A percentile compares a stretch with the other conserved stretches of the same genome.
phyloP scores from a whole-genome alignment of 192 early-diverging fungal species.

The Coemansia asiatica region DNA sequence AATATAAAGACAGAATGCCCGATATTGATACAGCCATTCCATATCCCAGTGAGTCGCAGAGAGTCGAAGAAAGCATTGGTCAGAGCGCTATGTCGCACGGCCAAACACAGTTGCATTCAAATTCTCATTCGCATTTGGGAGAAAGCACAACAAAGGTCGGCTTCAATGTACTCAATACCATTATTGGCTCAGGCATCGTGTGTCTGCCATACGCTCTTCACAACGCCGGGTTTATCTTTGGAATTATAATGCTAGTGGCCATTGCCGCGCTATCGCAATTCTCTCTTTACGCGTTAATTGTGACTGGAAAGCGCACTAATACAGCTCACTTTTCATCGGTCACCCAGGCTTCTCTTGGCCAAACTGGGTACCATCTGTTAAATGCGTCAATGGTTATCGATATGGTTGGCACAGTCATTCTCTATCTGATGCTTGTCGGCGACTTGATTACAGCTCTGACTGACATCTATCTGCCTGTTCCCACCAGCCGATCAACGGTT shows the following conservation, averaged over 20 bases:
- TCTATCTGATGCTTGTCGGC: constrained; percentile 41
- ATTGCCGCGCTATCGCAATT: constrained; percentile 57
- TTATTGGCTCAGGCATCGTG: constrained; percentile 65
- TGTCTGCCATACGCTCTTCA: constrained; percentile 64
- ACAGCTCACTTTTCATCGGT: constrained; percentile 60
- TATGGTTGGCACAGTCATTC: constrained; percentile 51
- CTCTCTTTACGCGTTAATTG: constrained; percentile 59
- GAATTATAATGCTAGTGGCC: constrained; percentile 55
- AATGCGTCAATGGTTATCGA: constrained; percentile 62
- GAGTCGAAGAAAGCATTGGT: neutral
- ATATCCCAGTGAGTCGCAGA: neutral
- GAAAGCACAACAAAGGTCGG: constrained; percentile 26
- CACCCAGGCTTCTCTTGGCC: constrained; percentile 55
- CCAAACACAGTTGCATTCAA: neutral
- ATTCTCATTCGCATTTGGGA: neutral
- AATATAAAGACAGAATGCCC: neutral
- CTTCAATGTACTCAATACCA: constrained; percentile 67
- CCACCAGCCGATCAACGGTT: constrained; percentile 7
- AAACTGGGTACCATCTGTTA: constrained; percentile 57
- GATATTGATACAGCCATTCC: neutral
- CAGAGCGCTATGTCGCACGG: neutral
- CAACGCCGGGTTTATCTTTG: constrained; percentile 59
- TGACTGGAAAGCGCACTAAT: constrained; percentile 53
- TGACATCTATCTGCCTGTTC: constrained; percentile 23
- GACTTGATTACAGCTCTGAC: constrained; percentile 23